Percentiles rank a stretch among this genome's conserved stretches.
phyloP scores from a whole-genome alignment of 495 filamentous ascomycete species.

The Tetracladium marchalianum region DNA sequence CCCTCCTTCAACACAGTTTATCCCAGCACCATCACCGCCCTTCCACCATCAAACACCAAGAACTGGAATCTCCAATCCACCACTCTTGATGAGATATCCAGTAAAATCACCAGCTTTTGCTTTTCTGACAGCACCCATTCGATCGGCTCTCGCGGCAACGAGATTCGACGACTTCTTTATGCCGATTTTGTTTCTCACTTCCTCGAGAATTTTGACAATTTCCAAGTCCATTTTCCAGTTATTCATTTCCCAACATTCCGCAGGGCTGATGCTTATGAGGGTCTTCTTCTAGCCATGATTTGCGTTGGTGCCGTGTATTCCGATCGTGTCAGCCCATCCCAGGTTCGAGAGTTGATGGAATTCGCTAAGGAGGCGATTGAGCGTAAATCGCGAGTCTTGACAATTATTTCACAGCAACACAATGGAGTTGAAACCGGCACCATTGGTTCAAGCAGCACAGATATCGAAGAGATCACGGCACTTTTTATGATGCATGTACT shows the following conservation, averaged over 20 bases:
- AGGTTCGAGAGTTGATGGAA: conserved; percentile 52
- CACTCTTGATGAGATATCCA: conserved; percentile 38
- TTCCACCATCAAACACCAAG: conserved; percentile 25
- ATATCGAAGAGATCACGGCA: conserved; percentile 52
- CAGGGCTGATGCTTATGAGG: conserved; percentile 46
- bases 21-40: conserved; percentile 26
- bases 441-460: conserved; percentile 23
- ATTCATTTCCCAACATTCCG: conserved; percentile 60
- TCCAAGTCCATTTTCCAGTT: conserved; percentile 58
- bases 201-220: conserved; percentile 49
- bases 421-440: conserved; percentile 23
- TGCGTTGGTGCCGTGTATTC: conserved; percentile 62
- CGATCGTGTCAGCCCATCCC: conserved; percentile 34
- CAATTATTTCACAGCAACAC: conserved; percentile 23
- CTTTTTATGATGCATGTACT: conserved; percentile 44
- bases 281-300: conserved; percentile 51
- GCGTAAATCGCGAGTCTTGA: conserved; percentile 36
- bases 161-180: conserved; percentile 41
- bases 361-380: conserved; percentile 38
- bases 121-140: conserved; percentile 34
- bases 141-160: conserved; percentile 23
- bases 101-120: conserved; percentile 43
- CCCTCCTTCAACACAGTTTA: conserved; percentile 29
- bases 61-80: conserved; percentile 33
- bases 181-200: conserved; percentile 52